Evolutionary conservation across 2,329 filamentous ascomycete species (phyloP).

Genomic region (Cladophialophora immunda): DNA sequence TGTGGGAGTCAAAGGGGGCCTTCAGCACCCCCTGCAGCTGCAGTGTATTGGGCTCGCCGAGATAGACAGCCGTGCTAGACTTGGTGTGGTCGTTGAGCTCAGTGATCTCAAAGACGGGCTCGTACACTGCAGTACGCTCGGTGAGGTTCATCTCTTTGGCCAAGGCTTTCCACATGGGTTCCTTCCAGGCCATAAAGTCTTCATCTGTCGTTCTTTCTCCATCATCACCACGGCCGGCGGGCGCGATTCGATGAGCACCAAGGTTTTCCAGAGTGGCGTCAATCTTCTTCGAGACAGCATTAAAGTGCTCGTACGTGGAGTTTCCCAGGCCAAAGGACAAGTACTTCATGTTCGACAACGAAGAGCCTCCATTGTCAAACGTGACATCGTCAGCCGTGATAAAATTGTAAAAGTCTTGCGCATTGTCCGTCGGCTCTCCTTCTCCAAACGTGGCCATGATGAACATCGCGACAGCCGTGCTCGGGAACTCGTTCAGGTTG

Average conservation of each 20-base stretch:
- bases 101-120: constrained; percentile 84
- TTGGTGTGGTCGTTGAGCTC: constrained; percentile 61
- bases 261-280: constrained; percentile 81
- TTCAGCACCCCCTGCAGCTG: constrained; percentile 85
- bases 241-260: constrained; percentile 84
- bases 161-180: constrained; percentile 72
- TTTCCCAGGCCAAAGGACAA: constrained; percentile 96
- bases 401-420: constrained; percentile 98
- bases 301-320: constrained; percentile 99
- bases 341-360: constrained; percentile 85
- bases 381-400: constrained; percentile 79
- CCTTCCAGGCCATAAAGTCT: constrained; percentile 98
- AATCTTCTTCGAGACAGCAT: constrained; percentile 94
- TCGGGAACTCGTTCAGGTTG: constrained; percentile 85
- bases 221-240: constrained; percentile 94
- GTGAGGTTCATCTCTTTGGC: constrained; percentile 1
- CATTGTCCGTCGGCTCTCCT: constrained; percentile 97
- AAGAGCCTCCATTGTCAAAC: constrained; percentile 69
- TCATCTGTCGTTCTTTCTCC: constrained; percentile 99
- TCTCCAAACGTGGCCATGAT: constrained; percentile 97
- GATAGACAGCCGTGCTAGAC: constrained; percentile 68
- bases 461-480: constrained; percentile 92
- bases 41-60: constrained; percentile 95
- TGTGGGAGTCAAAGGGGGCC: constrained; percentile 94
- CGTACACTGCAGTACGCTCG: constrained; percentile 81